Conservation (phyloP, 257 asterid species). For the Fraxinus americana region DNA sequence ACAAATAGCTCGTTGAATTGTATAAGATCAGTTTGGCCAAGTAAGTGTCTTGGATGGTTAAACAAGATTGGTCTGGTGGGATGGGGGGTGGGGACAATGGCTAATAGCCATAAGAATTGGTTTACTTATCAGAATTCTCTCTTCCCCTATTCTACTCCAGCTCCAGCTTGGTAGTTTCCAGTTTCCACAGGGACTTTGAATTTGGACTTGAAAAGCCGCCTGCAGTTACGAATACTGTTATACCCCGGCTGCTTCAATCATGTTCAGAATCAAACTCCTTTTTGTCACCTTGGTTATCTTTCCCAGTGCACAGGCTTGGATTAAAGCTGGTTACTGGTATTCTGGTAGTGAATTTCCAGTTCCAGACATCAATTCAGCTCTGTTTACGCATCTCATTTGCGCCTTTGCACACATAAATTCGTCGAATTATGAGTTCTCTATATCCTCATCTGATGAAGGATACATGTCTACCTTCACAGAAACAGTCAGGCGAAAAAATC, state of each 20-base stretch:
- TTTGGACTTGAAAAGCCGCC: not conserved
- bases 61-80: too few species aligned
- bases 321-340: conserved; percentile 45
- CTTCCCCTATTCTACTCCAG: too few species aligned
- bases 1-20: too few species aligned
- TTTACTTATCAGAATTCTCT: too few species aligned
- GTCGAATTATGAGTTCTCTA: conserved; percentile 22
- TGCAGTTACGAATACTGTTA: not conserved
- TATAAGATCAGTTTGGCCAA: too few species aligned
- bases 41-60: too few species aligned
- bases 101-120: too few species aligned
- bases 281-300: conserved; percentile 9
- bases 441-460: conserved; percentile 31
- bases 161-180: too few species aligned
- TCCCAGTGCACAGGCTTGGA: conserved; percentile 33
- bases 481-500: conserved; percentile 35
- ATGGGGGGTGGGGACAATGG: too few species aligned
- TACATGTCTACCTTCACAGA: conserved; percentile 36
- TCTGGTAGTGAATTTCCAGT: conserved; percentile 37
- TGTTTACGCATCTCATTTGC: conserved; percentile 41
- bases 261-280: conserved; percentile 9
- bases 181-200: not conserved
- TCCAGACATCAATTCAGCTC: conserved; percentile 36
- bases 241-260: not conserved
- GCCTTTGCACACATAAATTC: conserved; percentile 37